phyloP scores from a whole-genome alignment of 805 yeast species.

The Candida oleophila region DNA sequence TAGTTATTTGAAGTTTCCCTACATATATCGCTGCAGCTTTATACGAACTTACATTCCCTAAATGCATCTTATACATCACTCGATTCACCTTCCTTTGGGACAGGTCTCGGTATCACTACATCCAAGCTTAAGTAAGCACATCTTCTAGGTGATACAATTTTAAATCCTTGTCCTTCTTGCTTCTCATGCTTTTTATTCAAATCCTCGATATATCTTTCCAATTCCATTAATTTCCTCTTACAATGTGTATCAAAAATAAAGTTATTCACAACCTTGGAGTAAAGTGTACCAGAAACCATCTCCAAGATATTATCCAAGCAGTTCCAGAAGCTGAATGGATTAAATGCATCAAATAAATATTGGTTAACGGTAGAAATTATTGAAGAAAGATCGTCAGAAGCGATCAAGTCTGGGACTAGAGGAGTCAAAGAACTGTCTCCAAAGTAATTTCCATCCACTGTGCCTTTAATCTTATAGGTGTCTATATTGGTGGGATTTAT shows the following conservation, averaged over 20 bases:
- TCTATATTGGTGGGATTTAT: not conserved
- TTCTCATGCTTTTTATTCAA: not conserved
- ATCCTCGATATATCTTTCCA: constrained; percentile 40
- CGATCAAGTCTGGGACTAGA: constrained; percentile 25
- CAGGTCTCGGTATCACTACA: constrained; percentile 49
- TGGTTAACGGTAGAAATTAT: constrained; percentile 48
- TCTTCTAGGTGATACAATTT: constrained; percentile 49
- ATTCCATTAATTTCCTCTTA: constrained; percentile 27
- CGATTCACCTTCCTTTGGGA: too few relatives aligned
- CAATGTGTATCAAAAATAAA: constrained; percentile 18
- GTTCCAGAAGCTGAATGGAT: constrained; percentile 25
- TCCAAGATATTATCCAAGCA: constrained; percentile 41
- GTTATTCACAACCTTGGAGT: constrained; percentile 19
- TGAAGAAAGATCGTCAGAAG: constrained; percentile 34
- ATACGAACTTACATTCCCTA: too few relatives aligned
- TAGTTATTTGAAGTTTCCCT: too few relatives aligned
- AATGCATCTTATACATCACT: too few relatives aligned
- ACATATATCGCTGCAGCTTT: too few relatives aligned
- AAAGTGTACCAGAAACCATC: constrained; percentile 37
- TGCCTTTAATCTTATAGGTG: constrained; percentile 24
- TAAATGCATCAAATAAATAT: constrained; percentile 37
- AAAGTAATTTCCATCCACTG: constrained; percentile 41
- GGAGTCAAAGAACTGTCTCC: constrained; percentile 56
- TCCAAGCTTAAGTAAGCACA: constrained; percentile 60
- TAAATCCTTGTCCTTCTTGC: constrained; percentile 19